Base-by-base conservation (phyloP, 768 basidiomycete genomes). In the Leccinellum rugosiceps region DNA sequence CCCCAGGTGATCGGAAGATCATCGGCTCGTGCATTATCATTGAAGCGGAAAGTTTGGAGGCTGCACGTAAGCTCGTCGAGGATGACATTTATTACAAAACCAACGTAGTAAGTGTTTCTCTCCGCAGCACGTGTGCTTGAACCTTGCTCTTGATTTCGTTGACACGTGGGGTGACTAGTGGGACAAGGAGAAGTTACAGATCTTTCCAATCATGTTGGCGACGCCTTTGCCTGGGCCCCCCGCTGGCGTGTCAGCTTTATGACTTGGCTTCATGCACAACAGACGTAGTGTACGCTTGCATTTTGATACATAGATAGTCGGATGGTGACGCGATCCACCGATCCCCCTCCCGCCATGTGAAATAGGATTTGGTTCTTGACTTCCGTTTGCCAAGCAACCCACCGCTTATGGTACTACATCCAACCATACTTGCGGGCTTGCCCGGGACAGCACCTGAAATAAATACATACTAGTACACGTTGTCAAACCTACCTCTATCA, bases 161-260 rank as follows among this genome's bases (percentile, higher is more conserved):
- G 35, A 41, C 50, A n/a, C 11, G 30, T 23, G 15, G 44, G 14
- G 14, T 25, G 45, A 23, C 19, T n/a, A 84, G 83, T 86, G 85
- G 83, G 85, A 85, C 63, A 70, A 74, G 57, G 80, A 80, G 58
- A 83, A 76, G 63, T 57, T 85, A 17, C 75, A 79, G n/a, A 79
- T 86, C 45, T 57, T 75, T 21, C 84, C 82, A 10, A 74, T 79
- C 56, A 45, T 71, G 19, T 59, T 74, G 34, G 76, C 72, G 23
- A 71, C 65, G 26, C 50, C 53, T 7, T 38, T 65, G 19, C 63
- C 63, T 13, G 59, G 55, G 7, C 43, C 55, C 7, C 48, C 53
- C 11, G n/a, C 30, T 55, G 60, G 64, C 46, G 48, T 44, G 35
- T 26, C 41, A 41, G n/a, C n/a, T 43, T 19, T 19, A 43, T 43